These are phyloP conservation scores for Royoungia palumana DNA, from an alignment of 768 basidiomycete species.

Conservation along the genomic window DNA sequence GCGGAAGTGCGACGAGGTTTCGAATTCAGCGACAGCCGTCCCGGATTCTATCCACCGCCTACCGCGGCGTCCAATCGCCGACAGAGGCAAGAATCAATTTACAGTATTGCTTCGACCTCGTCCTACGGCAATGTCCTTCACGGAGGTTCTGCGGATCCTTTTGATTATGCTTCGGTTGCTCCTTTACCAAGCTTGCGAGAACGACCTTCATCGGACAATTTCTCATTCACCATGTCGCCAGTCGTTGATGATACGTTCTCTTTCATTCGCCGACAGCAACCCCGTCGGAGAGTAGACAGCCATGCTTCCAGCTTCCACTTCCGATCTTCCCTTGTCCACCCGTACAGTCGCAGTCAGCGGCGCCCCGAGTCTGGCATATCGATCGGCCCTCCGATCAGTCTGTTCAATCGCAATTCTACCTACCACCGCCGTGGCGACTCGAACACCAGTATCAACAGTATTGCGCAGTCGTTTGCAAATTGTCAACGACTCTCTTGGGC, in stretches of 20 bases:
- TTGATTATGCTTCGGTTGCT: slow-evolving; percentile 52
- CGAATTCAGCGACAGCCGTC: slow-evolving; percentile 62
- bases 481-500: slow-evolving; percentile 60
- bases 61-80: slow-evolving; percentile 34
- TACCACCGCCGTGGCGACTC: slow-evolving; percentile 58
- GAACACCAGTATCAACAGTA: slow-evolving; percentile 52
- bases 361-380: slow-evolving; percentile 64
- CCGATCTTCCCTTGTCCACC: slow-evolving; percentile 30
- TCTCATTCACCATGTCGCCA: slow-evolving; percentile 51
- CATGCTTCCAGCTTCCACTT: slow-evolving; percentile 80
- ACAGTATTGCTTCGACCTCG: slow-evolving; percentile 77
- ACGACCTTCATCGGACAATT: slow-evolving; percentile 57
- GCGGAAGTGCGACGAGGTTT: slow-evolving; percentile 78
- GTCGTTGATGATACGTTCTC: slow-evolving; percentile 72
- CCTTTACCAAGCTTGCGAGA: slow-evolving; percentile 46
- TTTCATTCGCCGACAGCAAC: slow-evolving; percentile 43
- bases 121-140: slow-evolving; percentile 71
- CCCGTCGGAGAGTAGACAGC: slow-evolving; percentile 60
- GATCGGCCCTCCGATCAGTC: slow-evolving; percentile 62
- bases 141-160: slow-evolving; percentile 63
- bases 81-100: slow-evolving; percentile 57
- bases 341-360: slow-evolving; percentile 48
- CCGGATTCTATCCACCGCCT: slow-evolving; percentile 62
- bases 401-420: slow-evolving; percentile 65
- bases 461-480: slow-evolving; percentile 53